Evolutionary conservation across 768 basidiomycete genomes (phyloP), one percentile per base, ranked within the genome.

Genomic region (Cubamyces lactineus): DNA sequence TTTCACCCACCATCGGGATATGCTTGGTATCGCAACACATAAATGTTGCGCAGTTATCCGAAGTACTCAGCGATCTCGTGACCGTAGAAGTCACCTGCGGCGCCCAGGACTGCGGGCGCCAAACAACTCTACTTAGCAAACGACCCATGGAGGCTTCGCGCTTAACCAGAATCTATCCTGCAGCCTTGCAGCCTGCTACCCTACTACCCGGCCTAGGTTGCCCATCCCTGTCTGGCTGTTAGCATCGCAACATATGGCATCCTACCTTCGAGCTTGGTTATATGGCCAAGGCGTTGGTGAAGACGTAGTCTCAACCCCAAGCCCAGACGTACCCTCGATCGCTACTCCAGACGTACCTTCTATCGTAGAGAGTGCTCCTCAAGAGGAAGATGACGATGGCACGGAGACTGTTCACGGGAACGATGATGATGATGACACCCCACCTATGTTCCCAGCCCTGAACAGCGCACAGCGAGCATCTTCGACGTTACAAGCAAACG

Each of bases 371-470:
- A 71, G 77, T 30, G 80, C 81, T 15, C 79, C 80, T 46, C 52
- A 42, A n/a, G 45, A 55, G 2, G 58, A 51, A 17, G 71, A 79
- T 40, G 74, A 77, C 62, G 79, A 82, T 53, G 65, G 79, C 71
- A 63, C 77, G 71, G 75, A 71, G 52, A 77, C 76, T 12, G 76
- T 71, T 15, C 69, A 72, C 12, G 77, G 74, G 43, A 72, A 78
- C 7, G 77, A 78, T 5, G 77, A 74, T 43, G 77, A 78, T 5
- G 77, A 74, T 43, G 73, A 70, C 63, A 75, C 80, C 55, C 86
- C 91, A 7, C 91, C 92, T 12, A 84, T 86, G 1, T 94, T 94
- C 71, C 92, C 92, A 24, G 83, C 82, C 53, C 76, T 85, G 4
- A 80, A 80, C 69, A 92, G 91, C 63, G 88, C 86, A 4, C 92